Evolutionary conservation across 2,329 filamentous ascomycete species (phyloP), one percentile per base, ranked within the genome.

Genomic region (Metarhizium rileyi): DNA sequence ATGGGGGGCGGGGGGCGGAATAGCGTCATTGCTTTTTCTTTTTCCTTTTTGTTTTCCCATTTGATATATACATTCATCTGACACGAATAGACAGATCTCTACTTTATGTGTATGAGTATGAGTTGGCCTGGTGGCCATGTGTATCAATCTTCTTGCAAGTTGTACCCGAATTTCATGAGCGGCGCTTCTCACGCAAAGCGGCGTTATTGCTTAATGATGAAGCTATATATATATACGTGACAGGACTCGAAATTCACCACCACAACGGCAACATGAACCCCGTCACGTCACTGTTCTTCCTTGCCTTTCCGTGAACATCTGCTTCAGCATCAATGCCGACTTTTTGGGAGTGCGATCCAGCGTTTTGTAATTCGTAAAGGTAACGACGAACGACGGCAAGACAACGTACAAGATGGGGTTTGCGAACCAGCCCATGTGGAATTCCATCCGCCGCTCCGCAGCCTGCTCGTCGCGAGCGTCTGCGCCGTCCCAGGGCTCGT

Each of bases 381-480:
- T 66, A 7, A 68, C 62, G 4, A 67, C 67, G 46, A 70, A 70
- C n/a, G n/a, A n/a, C n/a, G n/a, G n/a, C n/a, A n/a, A n/a, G n/a
- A n/a, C n/a, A n/a, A n/a, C n/a, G n/a, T 46, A 63, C 62, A 68
- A 69, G 6, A 70, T 63, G 9, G 66, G 66, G 43, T 69, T 61
- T 1, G 65, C 66, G 48, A 68, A 69, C 67, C 67, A 70, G 5
- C 64, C 66, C 4, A 70, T 65, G 45, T 66, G 61, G 22, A 69
- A 69, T 14, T 67, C 52, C 64, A 70, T 66, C 0, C 63, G 50
- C 1, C 65, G 51, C 52, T 66, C 59, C 2, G 61, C 62, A 1
- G 67, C 67, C 4, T 64, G 62, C 0, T 50, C 48, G 25, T 69
- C 65, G 5, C 38, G 30, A 0, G 51, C 45, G 12, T 62, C 57